Evolutionary conservation across 148 eudicot genomes (phyloP).

Genomic region (Silene uniflora): DNA sequence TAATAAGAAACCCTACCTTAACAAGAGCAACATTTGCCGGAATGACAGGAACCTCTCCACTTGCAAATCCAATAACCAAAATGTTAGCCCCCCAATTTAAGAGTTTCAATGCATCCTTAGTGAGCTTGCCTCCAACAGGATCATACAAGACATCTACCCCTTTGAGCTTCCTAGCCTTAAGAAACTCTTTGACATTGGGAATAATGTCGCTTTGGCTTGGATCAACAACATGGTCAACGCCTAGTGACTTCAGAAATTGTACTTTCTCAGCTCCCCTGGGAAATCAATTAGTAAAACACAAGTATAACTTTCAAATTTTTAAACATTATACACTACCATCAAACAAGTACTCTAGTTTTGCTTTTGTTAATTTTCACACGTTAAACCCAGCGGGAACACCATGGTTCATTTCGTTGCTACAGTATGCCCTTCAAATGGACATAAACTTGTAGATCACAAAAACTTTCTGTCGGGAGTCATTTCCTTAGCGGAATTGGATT

Average conservation of each 20-base stretch:
- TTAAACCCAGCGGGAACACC: too few relatives aligned
- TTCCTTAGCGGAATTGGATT: too few relatives aligned
- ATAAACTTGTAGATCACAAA: too few relatives aligned
- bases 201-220: constrained; percentile 52
- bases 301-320: background rate
- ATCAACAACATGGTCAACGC: constrained; percentile 91
- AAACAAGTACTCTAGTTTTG: background rate
- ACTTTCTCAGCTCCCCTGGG: constrained; percentile 88
- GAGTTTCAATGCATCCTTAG: constrained; percentile 72
- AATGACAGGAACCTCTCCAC: constrained; percentile 91
- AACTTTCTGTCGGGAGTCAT: too few relatives aligned
- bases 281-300: constrained; percentile 17
- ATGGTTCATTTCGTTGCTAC: too few relatives aligned
- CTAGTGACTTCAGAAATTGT: constrained; percentile 64
- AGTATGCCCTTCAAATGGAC: too few relatives aligned
- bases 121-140: constrained; percentile 97
- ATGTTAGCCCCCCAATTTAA: constrained; percentile 96
- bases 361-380: too few relatives aligned
- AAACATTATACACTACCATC: background rate
- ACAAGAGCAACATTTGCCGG: constrained; percentile 93
- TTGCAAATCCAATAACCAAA: constrained; percentile 90
- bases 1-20: constrained; percentile 49
- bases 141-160: constrained; percentile 97
- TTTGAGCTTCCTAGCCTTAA: constrained; percentile 68
- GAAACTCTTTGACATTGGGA: constrained; percentile 75